Evolutionary conservation across 495 filamentous ascomycete genomes (phyloP), one percentile per base, ranked within the genome.

Genomic region (Platismatia glauca): DNA sequence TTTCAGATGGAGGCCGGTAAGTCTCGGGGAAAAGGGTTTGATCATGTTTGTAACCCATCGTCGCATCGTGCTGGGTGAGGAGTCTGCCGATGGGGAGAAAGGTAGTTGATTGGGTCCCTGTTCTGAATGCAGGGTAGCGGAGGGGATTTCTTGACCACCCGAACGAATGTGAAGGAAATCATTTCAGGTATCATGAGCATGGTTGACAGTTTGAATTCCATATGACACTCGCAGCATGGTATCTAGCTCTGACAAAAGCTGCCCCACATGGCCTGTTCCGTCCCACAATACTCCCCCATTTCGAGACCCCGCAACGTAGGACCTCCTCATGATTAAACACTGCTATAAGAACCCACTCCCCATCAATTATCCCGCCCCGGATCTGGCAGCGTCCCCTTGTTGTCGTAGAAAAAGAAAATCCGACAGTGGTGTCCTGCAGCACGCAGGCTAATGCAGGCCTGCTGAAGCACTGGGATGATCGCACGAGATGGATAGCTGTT

Each of bases 1-100:
- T 13, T 29, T 41, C 22, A 16, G 34, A n/a, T 9, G 12, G 31
- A 33, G 61, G 60, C 18, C 58, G 38, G 18, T 57, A 29, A 16
- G 58, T 67, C 29, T 27, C 33, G 2, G 48, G 38, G 33, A 57
- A 57, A 29, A 38, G 41, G 13, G 55, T 61, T 24, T 67, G 65
- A 46, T 67, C 61, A 22, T 53, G 48, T 53, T 67, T 67, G 50
- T 61, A 52, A 39, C 65, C 65, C 65, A 67, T 67, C 18, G 15
- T 61, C 34, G 12, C 18, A 22, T 48, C 24, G 22, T 27, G 20
- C 31, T 33, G 50, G 27, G 27, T 44, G 20, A 44, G 24, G 11
- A 31, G 5, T 18, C n/a, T n/a, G n/a, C n/a, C 24, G 2, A 20
- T 34, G 39, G 50, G 37, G 20, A 18, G 3, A 29, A 43, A n/a